Evolutionary conservation across 257 asterid genomes (phyloP).

Genomic region (Solanum pinnatisectum): DNA sequence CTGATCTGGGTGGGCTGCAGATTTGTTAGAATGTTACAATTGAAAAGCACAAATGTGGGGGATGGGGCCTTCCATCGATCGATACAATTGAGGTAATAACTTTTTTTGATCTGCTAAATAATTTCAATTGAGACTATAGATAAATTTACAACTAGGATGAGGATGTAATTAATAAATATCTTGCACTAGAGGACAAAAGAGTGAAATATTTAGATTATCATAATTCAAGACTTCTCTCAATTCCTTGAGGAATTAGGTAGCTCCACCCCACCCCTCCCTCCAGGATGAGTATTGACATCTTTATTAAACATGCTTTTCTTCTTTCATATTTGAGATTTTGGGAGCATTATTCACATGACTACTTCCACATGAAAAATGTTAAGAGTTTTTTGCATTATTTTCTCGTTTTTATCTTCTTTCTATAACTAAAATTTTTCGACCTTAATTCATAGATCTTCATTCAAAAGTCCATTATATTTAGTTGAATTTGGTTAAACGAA

Average conservation of each 20-base stretch:
- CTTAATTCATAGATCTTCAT: background rate
- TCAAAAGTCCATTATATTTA: background rate
- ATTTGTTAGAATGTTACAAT: too few relatives aligned
- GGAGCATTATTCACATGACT: background rate
- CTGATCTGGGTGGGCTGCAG: background rate
- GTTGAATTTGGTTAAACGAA: background rate
- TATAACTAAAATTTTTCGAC: background rate
- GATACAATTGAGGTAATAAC: background rate
- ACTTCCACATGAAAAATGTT: background rate
- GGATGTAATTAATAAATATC: background rate
- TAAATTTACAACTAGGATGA: background rate
- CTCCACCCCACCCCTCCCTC: background rate
- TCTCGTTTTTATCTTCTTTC: background rate
- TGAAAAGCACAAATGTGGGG: background rate
- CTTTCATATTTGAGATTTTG: background rate
- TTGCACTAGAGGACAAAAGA: background rate
- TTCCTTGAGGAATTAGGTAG: too few relatives aligned
- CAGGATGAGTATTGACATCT: background rate
- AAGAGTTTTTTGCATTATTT: background rate
- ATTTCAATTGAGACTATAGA: too few relatives aligned
- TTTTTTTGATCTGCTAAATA: background rate
- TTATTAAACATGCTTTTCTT: background rate
- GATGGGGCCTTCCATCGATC: background rate
- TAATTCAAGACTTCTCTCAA: too few relatives aligned
- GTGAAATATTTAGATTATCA: background rate